Percentiles rank a stretch among this genome's conserved stretches.
Evolutionary conservation across 179 eudicot species (phyloP).

Genomic region (Gypsophila paniculata): DNA sequence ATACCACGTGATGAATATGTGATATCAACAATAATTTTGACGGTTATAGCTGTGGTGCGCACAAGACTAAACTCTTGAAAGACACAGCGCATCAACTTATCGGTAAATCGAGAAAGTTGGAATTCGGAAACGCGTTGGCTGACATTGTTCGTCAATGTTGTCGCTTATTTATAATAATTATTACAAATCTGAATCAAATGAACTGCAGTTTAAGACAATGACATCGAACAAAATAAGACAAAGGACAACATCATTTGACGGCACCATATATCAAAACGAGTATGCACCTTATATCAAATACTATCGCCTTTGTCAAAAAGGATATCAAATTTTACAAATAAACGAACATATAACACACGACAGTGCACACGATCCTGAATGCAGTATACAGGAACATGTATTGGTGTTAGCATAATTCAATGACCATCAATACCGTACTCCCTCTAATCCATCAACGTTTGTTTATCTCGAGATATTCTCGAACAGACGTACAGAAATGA

Average conservation of each 20-base stretch:
- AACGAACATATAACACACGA: too few species aligned
- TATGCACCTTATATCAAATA: too few species aligned
- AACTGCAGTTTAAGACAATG: background rate
- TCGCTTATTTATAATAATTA: background rate
- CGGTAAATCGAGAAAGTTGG: background rate
- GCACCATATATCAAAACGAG: background rate
- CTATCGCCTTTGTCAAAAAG: too few species aligned
- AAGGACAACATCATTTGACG: background rate
- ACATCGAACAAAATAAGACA: background rate
- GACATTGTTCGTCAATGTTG: background rate
- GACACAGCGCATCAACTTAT: background rate
- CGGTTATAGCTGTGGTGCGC: background rate
- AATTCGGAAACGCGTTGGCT: background rate
- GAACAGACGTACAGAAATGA: too few species aligned
- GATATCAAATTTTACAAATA: too few species aligned
- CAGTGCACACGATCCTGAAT: too few species aligned
- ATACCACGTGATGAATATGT: background rate
- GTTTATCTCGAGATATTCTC: too few species aligned
- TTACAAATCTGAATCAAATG: background rate
- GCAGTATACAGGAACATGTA: background rate
- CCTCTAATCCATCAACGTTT: too few species aligned
- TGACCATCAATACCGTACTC: too few species aligned
- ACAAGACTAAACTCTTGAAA: background rate
- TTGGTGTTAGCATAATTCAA: background rate
- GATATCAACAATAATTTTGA: background rate